Conservation (phyloP, 352 stramenopile species). For the Phytophthora quininea region DNA sequence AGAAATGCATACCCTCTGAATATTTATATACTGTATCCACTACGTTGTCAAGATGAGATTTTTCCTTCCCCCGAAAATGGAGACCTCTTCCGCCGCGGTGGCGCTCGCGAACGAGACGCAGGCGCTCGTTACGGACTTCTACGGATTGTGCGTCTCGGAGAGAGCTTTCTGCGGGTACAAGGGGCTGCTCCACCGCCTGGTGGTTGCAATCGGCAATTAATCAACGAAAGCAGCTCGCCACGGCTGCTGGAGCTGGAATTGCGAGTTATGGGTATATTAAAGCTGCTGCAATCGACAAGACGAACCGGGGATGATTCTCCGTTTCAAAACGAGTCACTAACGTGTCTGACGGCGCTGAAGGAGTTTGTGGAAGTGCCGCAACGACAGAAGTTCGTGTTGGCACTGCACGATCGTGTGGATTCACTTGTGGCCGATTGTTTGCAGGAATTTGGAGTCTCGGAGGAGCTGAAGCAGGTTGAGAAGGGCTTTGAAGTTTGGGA, state of each 20-base stretch:
- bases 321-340: neutral
- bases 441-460: neutral
- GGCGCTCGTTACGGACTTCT: conserved; percentile 17
- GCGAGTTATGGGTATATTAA: conserved; percentile 12
- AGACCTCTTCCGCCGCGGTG: neutral
- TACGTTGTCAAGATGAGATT: too few relatives aligned
- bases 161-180: conserved; percentile 13
- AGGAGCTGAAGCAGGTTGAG: neutral
- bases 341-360: conserved; percentile 2
- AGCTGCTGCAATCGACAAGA: conserved; percentile 19
- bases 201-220: neutral
- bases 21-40: too few relatives aligned
- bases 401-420: conserved; percentile 27
- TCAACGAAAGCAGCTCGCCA: neutral
- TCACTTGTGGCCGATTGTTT: conserved; percentile 10
- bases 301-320: neutral
- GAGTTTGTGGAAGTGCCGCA: conserved; percentile 29
- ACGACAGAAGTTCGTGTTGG: conserved; percentile 27
- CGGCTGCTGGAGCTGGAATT: conserved; percentile 12
- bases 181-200: conserved; percentile 11
- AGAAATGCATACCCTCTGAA: too few relatives aligned
- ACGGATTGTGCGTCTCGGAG: neutral
- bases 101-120: conserved; percentile 3
- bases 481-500: conserved; percentile 11
- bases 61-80: neutral